phyloP scores from a whole-genome alignment of 352 stramenopile genomes.

The Phytophthora nicotianae region DNA sequence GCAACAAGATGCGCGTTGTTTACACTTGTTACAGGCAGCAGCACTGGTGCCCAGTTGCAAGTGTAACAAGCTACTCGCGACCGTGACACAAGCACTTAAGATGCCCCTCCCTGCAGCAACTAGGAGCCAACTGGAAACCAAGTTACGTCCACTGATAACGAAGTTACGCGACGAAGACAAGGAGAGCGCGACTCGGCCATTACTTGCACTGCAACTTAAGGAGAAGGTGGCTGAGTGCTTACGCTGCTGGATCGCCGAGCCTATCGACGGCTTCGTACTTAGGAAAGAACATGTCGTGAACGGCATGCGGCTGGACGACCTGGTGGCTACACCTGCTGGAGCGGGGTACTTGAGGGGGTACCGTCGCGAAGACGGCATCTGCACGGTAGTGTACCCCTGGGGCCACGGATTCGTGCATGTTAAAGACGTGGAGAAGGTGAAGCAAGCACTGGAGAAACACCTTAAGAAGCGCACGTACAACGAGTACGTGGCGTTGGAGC shows the following conservation, averaged over 20 bases:
- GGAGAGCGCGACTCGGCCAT: slow-evolving; percentile 20
- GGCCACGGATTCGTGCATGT: slow-evolving; percentile 74
- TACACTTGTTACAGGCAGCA: slow-evolving; percentile 71
- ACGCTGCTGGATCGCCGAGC: slow-evolving; percentile 71
- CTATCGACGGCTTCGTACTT: slow-evolving; percentile 69
- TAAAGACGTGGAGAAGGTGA: slow-evolving; percentile 53
- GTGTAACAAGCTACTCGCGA: slow-evolving; percentile 51
- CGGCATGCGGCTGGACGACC: slow-evolving; percentile 60
- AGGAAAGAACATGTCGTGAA: slow-evolving; percentile 75
- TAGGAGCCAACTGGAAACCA: slow-evolving; percentile 40
- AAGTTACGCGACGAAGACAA: slow-evolving; percentile 16
- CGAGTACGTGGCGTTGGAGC: slow-evolving; percentile 62
- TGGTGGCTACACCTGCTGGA: slow-evolving; percentile 66
- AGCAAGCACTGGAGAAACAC: slow-evolving; percentile 39
- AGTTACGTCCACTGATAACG: slow-evolving; percentile 34
- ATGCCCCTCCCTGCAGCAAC: slow-evolving; percentile 41
- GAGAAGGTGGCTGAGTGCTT: slow-evolving; percentile 72
- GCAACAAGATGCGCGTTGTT: slow-evolving; percentile 67
- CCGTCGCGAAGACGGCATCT: slow-evolving; percentile 60
- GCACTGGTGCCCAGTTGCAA: slow-evolving; percentile 68
- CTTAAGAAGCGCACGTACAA: slow-evolving; percentile 55
- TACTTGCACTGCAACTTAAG: slow-evolving; percentile 70
- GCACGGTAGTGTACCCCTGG: slow-evolving; percentile 75
- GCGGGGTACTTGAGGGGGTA: slow-evolving; percentile 68
- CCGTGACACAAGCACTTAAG: slow-evolving; percentile 54